phyloP scores from a whole-genome alignment of 2,329 filamentous ascomycete genomes.

The Berkeleyomyces rouxiae region DNA sequence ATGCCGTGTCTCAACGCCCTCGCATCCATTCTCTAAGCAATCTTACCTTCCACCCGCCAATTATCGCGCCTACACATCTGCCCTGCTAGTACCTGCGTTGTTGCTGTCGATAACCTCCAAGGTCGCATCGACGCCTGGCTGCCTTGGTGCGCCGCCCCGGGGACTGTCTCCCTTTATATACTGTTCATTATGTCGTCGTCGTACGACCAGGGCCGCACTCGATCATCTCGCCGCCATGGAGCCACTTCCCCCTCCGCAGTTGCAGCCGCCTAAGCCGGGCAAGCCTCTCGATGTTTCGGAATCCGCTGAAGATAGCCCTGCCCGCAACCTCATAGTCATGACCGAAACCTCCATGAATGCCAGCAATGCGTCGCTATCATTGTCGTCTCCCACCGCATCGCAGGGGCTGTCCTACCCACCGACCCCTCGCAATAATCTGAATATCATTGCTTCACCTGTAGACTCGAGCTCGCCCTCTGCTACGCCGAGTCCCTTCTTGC shows the following conservation, averaged over 20 bases:
- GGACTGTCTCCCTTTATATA: slow-evolving; percentile 7
- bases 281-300: slow-evolving; percentile 11
- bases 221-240: slow-evolving; percentile 13
- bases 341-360: neutral
- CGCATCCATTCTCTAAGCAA: neutral
- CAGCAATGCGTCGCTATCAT: slow-evolving; percentile 1
- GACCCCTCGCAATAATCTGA: slow-evolving; percentile 8
- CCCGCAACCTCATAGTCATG: neutral
- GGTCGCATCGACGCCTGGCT: slow-evolving; percentile 2
- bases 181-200: slow-evolving; percentile 14
- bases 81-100: neutral
- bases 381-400: slow-evolving; percentile 4
- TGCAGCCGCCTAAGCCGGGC: slow-evolving; percentile 13
- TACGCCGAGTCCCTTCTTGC: slow-evolving; percentile 41
- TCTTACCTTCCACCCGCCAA: neutral
- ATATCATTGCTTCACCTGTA: slow-evolving; percentile 32
- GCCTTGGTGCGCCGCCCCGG: slow-evolving; percentile 10
- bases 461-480: slow-evolving; percentile 35
- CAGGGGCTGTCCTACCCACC: slow-evolving; percentile 10
- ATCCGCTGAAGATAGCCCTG: neutral
- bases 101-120: slow-evolving; percentile 2
- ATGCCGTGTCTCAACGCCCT: neutral
- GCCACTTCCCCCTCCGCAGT: slow-evolving; percentile 14
- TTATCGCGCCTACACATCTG: neutral
- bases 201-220: slow-evolving; percentile 13